A percentile compares a stretch with the other conserved stretches of the same genome.
These are phyloP conservation scores for Gleditsia sinensis DNA, from an alignment of 306 rosid species.

Conservation along the genomic window DNA sequence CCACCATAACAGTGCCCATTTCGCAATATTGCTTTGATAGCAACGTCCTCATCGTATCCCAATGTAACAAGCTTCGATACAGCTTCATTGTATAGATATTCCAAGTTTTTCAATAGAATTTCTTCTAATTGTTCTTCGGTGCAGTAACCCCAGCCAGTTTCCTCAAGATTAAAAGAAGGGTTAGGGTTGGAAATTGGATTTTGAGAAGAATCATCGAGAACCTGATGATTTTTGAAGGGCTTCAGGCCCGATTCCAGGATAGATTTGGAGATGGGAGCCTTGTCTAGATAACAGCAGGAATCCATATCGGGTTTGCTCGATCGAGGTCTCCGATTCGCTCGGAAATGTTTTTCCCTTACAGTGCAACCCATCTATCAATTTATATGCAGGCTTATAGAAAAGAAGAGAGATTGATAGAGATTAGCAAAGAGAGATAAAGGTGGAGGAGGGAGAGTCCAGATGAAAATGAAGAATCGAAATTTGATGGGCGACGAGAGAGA, in stretches of 20 bases:
- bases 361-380: conserved; percentile 74
- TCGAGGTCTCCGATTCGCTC: conserved; percentile 73
- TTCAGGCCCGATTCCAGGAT: conserved; percentile 69
- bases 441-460: neutral
- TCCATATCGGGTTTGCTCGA: conserved; percentile 58
- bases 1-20: conserved; percentile 91
- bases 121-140: conserved; percentile 94
- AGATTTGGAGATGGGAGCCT: conserved; percentile 68
- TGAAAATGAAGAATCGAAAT: conserved; percentile 7
- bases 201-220: conserved; percentile 40
- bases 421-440: neutral
- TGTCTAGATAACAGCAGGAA: conserved; percentile 47
- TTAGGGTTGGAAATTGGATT: conserved; percentile 38
- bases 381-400: neutral
- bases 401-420: neutral
- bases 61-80: conserved; percentile 74
- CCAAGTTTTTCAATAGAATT: conserved; percentile 73
- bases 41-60: conserved; percentile 81
- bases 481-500: conserved; percentile 27
- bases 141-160: conserved; percentile 85
- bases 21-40: conserved; percentile 63
- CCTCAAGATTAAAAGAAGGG: conserved; percentile 47
- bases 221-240: conserved; percentile 51
- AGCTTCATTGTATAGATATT: conserved; percentile 65
- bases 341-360: conserved; percentile 79